phyloP scores from a whole-genome alignment of 192 early-diverging fungal genomes.

The Coemansia sp. region DNA sequence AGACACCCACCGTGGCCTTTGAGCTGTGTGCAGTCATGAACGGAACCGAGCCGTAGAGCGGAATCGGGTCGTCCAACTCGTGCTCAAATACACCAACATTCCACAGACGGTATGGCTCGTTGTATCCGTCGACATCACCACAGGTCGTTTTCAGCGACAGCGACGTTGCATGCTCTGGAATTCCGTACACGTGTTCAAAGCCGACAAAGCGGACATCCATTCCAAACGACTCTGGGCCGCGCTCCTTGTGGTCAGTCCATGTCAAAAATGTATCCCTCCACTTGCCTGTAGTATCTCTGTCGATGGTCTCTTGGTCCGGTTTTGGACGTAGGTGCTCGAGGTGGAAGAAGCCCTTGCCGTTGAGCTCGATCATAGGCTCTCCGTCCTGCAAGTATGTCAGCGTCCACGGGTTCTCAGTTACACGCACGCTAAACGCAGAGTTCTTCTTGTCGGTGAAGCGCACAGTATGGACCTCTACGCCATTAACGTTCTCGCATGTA shows the following conservation, averaged over 20 bases:
- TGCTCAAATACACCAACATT: conserved; percentile 99
- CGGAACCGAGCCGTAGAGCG: conserved; percentile 93
- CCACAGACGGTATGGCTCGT: conserved; percentile 93
- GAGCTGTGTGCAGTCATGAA: conserved; percentile 90
- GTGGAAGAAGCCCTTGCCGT: conserved; percentile 80
- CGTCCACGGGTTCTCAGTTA: conserved; percentile 46
- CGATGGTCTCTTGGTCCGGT: conserved; percentile 46
- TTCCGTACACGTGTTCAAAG: conserved; percentile 87
- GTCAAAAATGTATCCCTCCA: conserved; percentile 90
- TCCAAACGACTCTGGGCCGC: conserved; percentile 91
- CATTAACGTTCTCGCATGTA: conserved; percentile 10
- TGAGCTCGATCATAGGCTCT: conserved; percentile 66
- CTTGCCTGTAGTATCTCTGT: conserved; percentile 55
- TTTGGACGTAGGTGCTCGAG: conserved; percentile 69
- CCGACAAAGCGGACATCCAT: conserved; percentile 90
- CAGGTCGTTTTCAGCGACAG: conserved; percentile 85
- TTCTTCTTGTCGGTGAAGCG: conserved; percentile 16
- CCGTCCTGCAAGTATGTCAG: conserved; percentile 34
- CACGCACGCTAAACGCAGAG: conserved; percentile 34
- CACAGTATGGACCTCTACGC: conserved; percentile 25
- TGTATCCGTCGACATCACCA: conserved; percentile 70
- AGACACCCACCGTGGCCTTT: conserved; percentile 71
- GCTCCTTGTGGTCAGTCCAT: conserved; percentile 87
- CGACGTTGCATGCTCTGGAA: conserved; percentile 89
- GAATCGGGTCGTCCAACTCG: conserved; percentile 88